Base-by-base conservation (phyloP, 169 alveolate species). In the Plasmodium berghei region DNA sequence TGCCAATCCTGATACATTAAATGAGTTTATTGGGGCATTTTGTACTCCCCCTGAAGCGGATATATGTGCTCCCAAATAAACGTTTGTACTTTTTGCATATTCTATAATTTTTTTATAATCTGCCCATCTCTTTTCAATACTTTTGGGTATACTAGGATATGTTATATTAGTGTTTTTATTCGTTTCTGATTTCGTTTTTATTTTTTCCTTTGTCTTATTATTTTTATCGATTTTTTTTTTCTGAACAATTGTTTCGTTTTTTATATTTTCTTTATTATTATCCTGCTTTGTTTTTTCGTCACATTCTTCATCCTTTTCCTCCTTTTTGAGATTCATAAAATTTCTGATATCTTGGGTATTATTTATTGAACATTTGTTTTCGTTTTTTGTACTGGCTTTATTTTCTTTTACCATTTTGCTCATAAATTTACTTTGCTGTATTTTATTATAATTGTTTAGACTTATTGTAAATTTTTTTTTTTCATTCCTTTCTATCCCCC, bases 41-140 rank as follows among this genome's bases (percentile, higher is more conserved):
- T 96, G 97, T 18, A 93, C 96, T 55, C 98, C 98, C 6, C 98
- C 98, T 24, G 97, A 89, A 1, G 98, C 97, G 5, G 97, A 95
- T 28, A 96, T 94, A 69, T 96, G 98, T 14, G 98, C 98, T 16
- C 98, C 98, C 12, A 96, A 89, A 77, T 93, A 92, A 16, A 94
- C 92, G 54, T 93, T 87, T n/a, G 95, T 80, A 24, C 16, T 80
- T 49, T 61, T 71, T 20, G 93, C 90, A 72, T 70, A 40, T 1
- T 56, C 75, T 67, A 54, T 63, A 45, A 83, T 85, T 40, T 72
- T 74, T 9, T 59, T 34, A 45, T 62, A 90, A 72, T 90, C 92
- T 42, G 62, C 83, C 72, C 90, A 88, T 34, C 77, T 26, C 12
- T 90, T 28, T n/a, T 73, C 87, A 4, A 62, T 55, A 26, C 80